Evolutionary conservation across 2,329 filamentous ascomycete species (phyloP).

Genomic region (Aspergillus amoenus): DNA sequence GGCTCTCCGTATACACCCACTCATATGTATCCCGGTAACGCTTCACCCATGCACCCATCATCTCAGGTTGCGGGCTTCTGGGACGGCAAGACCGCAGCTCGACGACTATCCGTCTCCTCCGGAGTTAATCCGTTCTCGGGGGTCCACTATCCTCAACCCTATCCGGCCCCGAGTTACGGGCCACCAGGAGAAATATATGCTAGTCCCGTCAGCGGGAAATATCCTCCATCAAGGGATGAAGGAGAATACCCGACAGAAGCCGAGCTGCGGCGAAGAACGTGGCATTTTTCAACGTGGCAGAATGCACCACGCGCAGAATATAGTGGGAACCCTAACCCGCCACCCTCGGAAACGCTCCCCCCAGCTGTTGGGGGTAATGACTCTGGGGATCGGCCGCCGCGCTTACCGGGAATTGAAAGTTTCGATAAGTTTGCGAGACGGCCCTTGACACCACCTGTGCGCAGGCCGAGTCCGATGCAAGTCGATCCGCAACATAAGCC

Average conservation of each 20-base stretch:
- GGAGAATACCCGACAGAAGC: conserved; percentile 58
- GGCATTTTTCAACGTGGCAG: conserved; percentile 74
- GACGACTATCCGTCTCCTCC: conserved; percentile 80
- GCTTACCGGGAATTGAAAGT: conserved; percentile 86
- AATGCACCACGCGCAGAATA: conserved; percentile 64
- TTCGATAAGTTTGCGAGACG: conserved; percentile 72
- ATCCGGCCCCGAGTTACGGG: conserved; percentile 54
- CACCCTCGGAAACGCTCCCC: conserved; percentile 65
- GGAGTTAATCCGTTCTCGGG: conserved; percentile 71
- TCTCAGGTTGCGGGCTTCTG: conserved; percentile 74
- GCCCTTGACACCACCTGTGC: conserved; percentile 61
- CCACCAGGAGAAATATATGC: conserved; percentile 62
- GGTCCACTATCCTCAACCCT: conserved; percentile 61
- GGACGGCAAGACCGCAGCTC: conserved; percentile 64
- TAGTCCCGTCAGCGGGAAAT: conserved; percentile 67
- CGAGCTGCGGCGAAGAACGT: conserved; percentile 79
- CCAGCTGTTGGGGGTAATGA: conserved; percentile 55
- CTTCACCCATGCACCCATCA: conserved; percentile 70
- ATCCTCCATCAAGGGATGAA: conserved; percentile 42
- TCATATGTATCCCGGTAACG: conserved; percentile 72
- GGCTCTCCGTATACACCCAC: conserved; percentile 83
- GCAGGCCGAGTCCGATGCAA: conserved; percentile 73
- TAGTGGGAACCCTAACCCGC: conserved; percentile 65
- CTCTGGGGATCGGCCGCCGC: conserved; percentile 58
- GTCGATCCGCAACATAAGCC: conserved; percentile 57